Base-by-base conservation (phyloP, 805 yeast genomes). In the Saturnispora dispora region DNA sequence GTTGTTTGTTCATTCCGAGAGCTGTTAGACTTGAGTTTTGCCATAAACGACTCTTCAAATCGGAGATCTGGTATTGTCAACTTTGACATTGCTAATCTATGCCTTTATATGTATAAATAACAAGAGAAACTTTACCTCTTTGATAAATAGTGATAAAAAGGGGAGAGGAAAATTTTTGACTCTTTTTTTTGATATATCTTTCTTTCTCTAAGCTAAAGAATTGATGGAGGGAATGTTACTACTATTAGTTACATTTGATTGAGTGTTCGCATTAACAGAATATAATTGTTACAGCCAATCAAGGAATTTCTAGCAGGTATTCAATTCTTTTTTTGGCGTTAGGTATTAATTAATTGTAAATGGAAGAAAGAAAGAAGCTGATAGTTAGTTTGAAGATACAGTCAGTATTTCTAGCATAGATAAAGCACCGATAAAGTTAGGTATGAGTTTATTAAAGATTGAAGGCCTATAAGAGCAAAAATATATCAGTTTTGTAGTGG, bases 31-130 rank as follows among this genome's bases (percentile, higher is more conserved):
- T 55, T 48, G 7, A 66, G 57, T n/a, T 76, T 69, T 35, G 71
- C 67, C 55, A 71, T 63, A 61, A 84, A 84, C 2, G 85, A 69
- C 51, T 81, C 75, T 58, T 82, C 87, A 58, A 82, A 83, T 44
- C 91, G 70, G 23, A 84, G 65, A 58, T 85, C 91, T 0, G 90
- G 90, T 3, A 76, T 68, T 1, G 50, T 52, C 3, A 62, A 44
- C 15, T 30, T 48, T 1, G 33, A 10, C 41, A 32, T 40, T 23
- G 22, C 25, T 11, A 5, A 10, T 11, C 33, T 11, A 13, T 10
- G 33, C 15, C 33, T 30, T 13, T 30, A 11, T 30, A 30, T 30
- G 33, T 13, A 4, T 13, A 30, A 30, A 30, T 30, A 13, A 13
- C 28, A 11, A 30, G 13, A 13, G 33, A 30, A 25, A 13, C 8